Conservation (phyloP, 768 basidiomycete genomes). For the Artomyces pyxidatus region DNA sequence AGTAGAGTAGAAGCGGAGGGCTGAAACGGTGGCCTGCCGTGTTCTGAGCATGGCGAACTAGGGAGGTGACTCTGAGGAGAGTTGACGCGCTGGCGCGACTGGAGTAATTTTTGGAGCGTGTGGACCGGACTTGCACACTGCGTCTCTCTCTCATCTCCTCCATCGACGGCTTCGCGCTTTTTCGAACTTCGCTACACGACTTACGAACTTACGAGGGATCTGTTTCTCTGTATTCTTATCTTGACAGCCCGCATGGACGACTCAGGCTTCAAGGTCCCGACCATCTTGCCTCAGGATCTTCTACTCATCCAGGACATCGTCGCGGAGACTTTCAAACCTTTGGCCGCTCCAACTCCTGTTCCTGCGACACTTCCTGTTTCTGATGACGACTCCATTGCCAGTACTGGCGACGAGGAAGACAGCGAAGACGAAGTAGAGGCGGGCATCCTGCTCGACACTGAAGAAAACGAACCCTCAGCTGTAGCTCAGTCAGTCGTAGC, state of each 20-base stretch:
- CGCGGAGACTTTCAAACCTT: slow-evolving; percentile 25
- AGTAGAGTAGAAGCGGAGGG: slow-evolving; percentile 45
- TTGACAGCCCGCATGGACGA: not conserved
- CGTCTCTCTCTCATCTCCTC: too few species aligned
- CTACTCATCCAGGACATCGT: slow-evolving; percentile 65
- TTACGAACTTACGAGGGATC: not conserved
- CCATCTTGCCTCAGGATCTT: slow-evolving; percentile 62
- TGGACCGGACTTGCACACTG: too few species aligned
- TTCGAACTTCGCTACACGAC: not conserved
- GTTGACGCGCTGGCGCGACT: not conserved
- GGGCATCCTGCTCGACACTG: slow-evolving; percentile 32
- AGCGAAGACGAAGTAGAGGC: slow-evolving; percentile 73
- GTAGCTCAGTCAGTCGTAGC: not conserved
- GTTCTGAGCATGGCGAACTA: slow-evolving; percentile 5
- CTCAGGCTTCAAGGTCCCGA: slow-evolving; percentile 48
- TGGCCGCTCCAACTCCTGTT: not conserved
- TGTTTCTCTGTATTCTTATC: not conserved
- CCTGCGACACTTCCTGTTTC: not conserved
- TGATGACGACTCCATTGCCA: slow-evolving; percentile 42
- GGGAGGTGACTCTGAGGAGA: not conserved
- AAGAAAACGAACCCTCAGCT: not conserved
- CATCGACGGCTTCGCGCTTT: too few species aligned
- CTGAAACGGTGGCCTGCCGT: not conserved
- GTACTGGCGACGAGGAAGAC: slow-evolving; percentile 38
- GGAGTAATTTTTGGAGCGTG: not conserved